Evolutionary conservation across 352 stramenopile species (phyloP).

Genomic region (Phytopythium mirpurense): DNA sequence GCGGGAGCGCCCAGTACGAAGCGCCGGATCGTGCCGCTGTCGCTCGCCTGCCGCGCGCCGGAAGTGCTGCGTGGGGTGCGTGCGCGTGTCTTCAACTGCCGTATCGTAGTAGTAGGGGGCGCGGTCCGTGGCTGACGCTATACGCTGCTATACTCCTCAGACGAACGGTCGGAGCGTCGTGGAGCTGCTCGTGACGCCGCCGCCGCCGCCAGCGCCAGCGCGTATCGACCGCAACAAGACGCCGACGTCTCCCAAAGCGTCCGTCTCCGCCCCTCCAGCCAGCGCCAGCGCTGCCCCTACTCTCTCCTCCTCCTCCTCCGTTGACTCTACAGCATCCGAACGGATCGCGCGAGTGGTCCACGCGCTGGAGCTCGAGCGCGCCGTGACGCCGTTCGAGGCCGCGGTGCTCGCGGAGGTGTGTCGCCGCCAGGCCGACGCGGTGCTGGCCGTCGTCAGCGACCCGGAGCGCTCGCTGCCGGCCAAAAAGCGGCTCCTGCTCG

Average conservation of each 20-base stretch:
- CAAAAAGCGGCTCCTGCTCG: constrained; percentile 51
- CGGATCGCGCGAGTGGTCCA: constrained; percentile 28
- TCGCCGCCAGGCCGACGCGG: constrained; percentile 23
- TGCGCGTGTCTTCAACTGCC: too few relatives aligned
- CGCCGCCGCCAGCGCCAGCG: constrained; percentile 5
- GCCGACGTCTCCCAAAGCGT: too few relatives aligned
- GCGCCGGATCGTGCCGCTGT: constrained; percentile 49
- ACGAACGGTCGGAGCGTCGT: neutral
- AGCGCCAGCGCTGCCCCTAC: too few relatives aligned
- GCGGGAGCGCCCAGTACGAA: too few relatives aligned
- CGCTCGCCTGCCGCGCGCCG: constrained; percentile 45
- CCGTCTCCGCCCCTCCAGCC: too few relatives aligned
- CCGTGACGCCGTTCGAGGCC: constrained; percentile 36
- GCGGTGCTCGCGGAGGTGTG: constrained; percentile 42
- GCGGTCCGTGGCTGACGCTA: neutral
- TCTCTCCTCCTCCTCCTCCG: too few relatives aligned
- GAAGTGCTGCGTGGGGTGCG: constrained; percentile 28
- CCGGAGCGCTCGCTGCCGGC: constrained; percentile 16
- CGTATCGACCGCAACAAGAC: too few relatives aligned
- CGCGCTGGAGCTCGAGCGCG: constrained; percentile 35
- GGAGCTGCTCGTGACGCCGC: constrained; percentile 18
- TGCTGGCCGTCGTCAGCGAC: constrained; percentile 30
- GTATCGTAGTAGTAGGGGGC: too few relatives aligned
- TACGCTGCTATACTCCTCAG: neutral
- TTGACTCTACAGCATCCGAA: constrained; percentile 1